phyloP scores from a whole-genome alignment of 2,329 filamentous ascomycete species.

The Calonectria fujianensis region DNA sequence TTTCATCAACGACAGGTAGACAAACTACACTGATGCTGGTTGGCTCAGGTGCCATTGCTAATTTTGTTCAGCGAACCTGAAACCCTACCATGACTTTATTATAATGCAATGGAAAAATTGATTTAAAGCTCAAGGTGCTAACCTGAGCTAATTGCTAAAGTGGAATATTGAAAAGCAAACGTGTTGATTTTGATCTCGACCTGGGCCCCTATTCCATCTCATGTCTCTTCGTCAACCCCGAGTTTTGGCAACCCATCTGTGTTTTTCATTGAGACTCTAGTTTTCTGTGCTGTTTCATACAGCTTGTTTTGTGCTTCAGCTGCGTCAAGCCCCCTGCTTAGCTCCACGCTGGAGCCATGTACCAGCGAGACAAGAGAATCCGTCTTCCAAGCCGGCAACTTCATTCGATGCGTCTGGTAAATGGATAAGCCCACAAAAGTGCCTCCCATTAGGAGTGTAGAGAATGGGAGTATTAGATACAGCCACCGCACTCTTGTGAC shows the following conservation, averaged over 20 bases:
- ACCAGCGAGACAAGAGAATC: background rate
- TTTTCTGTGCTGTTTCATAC: background rate
- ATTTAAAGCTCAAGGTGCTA: no score
- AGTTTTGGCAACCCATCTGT: background rate
- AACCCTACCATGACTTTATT: no score
- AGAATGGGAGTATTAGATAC: background rate
- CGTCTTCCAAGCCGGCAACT: conserved; percentile 8
- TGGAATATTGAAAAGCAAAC: no score
- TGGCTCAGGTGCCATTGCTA: no score
- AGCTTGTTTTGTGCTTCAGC: background rate
- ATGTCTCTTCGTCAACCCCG: background rate
- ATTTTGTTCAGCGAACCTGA: no score
- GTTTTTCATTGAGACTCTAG: background rate
- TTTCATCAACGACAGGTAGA: no score
- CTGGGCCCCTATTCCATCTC: background rate
- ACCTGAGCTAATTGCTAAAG: no score
- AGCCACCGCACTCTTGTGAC: background rate
- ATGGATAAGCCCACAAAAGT: background rate
- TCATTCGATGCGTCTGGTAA: background rate
- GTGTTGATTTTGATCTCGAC: no score
- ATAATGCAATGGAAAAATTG: no score
- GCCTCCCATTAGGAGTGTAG: background rate
- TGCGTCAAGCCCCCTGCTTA: background rate
- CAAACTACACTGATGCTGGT: no score
- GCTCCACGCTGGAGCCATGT: background rate